Evolutionary conservation across 805 yeast genomes (phyloP).

Genomic region (Pichia pseudocactophila): DNA sequence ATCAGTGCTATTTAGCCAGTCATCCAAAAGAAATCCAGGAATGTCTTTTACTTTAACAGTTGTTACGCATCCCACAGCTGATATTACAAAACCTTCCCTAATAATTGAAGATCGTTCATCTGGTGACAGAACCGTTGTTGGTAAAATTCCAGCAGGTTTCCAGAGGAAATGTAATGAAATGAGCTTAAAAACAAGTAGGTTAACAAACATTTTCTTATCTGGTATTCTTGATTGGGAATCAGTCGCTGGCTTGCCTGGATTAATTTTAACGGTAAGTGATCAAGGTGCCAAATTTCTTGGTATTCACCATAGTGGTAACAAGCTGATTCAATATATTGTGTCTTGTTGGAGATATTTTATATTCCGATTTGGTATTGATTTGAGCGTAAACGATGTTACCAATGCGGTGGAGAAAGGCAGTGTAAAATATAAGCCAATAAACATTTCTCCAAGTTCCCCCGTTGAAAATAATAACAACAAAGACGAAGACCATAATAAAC

Average conservation of each 20-base stretch:
- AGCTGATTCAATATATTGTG: constrained; percentile 44
- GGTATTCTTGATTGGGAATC: constrained; percentile 72
- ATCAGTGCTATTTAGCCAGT: background rate
- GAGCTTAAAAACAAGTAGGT: constrained; percentile 45
- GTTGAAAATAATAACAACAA: constrained; percentile 2
- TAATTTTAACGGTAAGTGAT: constrained; percentile 73
- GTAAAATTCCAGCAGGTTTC: constrained; percentile 77
- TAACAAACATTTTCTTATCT: constrained; percentile 62
- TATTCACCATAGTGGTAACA: constrained; percentile 42
- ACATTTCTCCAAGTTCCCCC: constrained; percentile 6
- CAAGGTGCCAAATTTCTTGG: constrained; percentile 54
- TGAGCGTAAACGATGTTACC: constrained; percentile 24
- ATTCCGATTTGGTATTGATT: constrained; percentile 61
- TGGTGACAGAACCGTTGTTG: constrained; percentile 59
- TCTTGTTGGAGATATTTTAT: constrained; percentile 85
- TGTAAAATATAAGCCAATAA: constrained; percentile 18
- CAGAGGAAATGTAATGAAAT: constrained; percentile 66
- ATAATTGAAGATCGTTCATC: constrained; percentile 38
- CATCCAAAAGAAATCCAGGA: constrained; percentile 6
- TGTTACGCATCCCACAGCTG: constrained; percentile 54
- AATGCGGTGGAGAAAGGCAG: constrained; percentile 7
- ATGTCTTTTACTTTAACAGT: constrained; percentile 42
- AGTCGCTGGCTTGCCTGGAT: constrained; percentile 91
- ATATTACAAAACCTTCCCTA: constrained; percentile 48
- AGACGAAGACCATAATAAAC: constrained; percentile 5